Percentiles rank a stretch among this genome's conserved stretches.
Conservation (phyloP, 169 alveolate genomes). For the Plasmodium sp. region DNA sequence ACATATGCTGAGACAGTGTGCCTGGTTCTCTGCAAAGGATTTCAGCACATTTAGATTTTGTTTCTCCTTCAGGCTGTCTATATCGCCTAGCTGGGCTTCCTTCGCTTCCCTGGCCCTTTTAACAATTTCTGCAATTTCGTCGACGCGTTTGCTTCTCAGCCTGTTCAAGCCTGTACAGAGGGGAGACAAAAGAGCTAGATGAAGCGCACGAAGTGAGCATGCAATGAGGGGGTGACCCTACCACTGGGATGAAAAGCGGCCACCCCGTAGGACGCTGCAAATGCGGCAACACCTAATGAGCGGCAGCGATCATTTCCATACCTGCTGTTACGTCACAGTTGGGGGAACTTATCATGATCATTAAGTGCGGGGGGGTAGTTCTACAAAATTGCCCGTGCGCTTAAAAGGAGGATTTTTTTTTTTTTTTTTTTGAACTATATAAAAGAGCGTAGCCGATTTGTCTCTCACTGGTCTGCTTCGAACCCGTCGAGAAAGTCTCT, state of each 20-base stretch:
- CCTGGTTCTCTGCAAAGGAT: conserved; percentile 44
- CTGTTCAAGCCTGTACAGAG: background rate
- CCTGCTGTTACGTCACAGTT: conserved; percentile 10
- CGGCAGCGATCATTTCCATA: background rate
- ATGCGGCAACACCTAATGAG: no score
- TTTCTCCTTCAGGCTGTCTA: background rate
- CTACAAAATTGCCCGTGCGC: background rate
- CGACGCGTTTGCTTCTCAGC: conserved; percentile 36
- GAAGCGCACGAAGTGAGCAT: background rate
- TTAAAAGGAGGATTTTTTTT: background rate
- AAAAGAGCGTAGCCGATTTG: background rate
- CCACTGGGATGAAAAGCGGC: background rate
- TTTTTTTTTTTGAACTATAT: background rate
- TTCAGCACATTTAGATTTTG: conserved; percentile 14
- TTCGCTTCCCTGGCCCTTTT: conserved; percentile 28
- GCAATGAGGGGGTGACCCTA: background rate
- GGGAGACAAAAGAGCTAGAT: background rate
- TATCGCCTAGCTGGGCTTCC: background rate
- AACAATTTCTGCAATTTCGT: conserved; percentile 38
- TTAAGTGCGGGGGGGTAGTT: background rate
- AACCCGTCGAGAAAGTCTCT: background rate
- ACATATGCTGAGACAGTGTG: conserved; percentile 20
- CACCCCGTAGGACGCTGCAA: background rate
- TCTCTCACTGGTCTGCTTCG: background rate
- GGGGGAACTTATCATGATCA: conserved; percentile 19